Base-by-base conservation (phyloP, 495 filamentous ascomycete species). In the Penicillium paradoxum region DNA sequence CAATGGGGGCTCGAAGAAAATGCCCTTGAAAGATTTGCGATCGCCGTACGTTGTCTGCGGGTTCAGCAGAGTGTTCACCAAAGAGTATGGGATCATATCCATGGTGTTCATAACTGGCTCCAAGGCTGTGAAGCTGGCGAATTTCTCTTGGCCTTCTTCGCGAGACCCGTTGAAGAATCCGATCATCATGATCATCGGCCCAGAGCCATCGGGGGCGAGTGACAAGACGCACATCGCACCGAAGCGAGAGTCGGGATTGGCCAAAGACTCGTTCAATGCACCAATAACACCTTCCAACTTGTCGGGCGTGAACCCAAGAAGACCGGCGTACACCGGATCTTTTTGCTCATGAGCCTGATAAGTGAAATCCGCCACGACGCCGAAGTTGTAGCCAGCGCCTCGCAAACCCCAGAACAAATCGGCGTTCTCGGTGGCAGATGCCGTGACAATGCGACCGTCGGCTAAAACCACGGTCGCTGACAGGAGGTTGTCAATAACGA, bases 401-500 rank as follows among this genome's bases (percentile, higher is more conserved):
- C 71, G 66, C n/a, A 79, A 47, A 1, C 66, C 76, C 73, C 73
- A 79, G 51, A 78, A 77, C 21, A 79, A 59, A 32, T 79, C 76
- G 1, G 45, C 15, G 48, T 79, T 55, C 42, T 76, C 69, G 4
- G 52, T 53, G 19, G 57, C 45, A 33, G 72, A 74, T 3, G 74
- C 72, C 1, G 56, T 69, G 11, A 73, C 62, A 30, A 76, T 62
- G 27, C 45, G 40, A 0, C 78, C 79, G 45, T 81, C 71, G 4
- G 79, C 79, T 3, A 80, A 68, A 1, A 82, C 79, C 7, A 83
- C 68, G 17, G 69, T 57, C 10, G 68, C 73, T 6, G 67, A 66
- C 8, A 82, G 54, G 1, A 83, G 69, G 53, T 75, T 77, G 65
- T 83, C 80, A 52, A 80, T 74, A 0, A 69, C 71, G 10, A 81